Evolutionary conservation across 345 rosid genomes (phyloP).

Genomic region (Arabidopsis suecica): DNA sequence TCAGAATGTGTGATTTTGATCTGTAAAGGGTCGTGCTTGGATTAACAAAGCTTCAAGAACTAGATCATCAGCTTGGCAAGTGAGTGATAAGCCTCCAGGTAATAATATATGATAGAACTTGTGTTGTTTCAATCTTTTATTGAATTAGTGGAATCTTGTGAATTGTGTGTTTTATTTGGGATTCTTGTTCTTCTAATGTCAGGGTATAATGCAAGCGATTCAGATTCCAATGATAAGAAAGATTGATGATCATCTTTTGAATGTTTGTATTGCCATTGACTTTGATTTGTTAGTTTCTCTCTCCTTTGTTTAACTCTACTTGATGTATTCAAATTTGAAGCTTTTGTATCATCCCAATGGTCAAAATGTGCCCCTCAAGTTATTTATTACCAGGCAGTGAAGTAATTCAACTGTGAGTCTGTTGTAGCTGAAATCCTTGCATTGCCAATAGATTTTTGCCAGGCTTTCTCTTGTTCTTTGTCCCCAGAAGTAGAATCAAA

Average conservation of each 20-base stretch:
- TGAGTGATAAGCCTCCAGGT: conserved; percentile 74
- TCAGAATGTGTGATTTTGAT: conserved; percentile 11
- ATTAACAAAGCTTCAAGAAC: conserved; percentile 67
- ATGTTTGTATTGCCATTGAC: conserved; percentile 36
- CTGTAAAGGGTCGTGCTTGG: conserved; percentile 72
- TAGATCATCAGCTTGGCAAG: conserved; percentile 70
- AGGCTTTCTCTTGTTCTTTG: neutral
- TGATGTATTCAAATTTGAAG: conserved; percentile 31
- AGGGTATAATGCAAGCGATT: conserved; percentile 82
- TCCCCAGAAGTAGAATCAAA: neutral
- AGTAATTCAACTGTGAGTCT: conserved; percentile 6
- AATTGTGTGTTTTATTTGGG: neutral
- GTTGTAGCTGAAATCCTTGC: neutral
- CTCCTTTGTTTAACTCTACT: conserved; percentile 15
- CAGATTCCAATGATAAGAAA: conserved; percentile 64
- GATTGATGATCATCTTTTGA: conserved; percentile 22
- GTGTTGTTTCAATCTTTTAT: neutral
- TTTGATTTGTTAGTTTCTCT: conserved; percentile 34
- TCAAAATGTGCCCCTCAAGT: neutral
- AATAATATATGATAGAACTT: conserved; percentile 8
- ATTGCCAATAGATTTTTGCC: neutral
- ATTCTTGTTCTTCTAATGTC: conserved; percentile 1
- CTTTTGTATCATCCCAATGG: conserved; percentile 23
- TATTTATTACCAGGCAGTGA: conserved; percentile 14
- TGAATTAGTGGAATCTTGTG: neutral